These are phyloP conservation scores for Discostella stelligera DNA, from an alignment of 352 stramenopile species.

Conservation along the genomic window DNA sequence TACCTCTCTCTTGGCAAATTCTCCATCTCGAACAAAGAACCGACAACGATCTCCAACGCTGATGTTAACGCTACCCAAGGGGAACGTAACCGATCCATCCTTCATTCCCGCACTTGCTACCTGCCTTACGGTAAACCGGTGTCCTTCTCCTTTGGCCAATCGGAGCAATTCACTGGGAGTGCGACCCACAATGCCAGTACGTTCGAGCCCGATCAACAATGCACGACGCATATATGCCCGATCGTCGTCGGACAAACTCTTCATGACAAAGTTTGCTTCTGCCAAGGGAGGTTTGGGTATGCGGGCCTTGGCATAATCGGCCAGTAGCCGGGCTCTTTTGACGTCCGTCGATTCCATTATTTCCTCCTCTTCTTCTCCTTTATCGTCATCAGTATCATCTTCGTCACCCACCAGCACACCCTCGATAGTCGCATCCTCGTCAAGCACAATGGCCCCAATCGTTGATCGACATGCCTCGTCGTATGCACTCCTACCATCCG, in stretches of 20 bases:
- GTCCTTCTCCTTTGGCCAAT: conserved; percentile 67
- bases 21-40: conserved; percentile 79
- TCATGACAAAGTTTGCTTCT: conserved; percentile 81
- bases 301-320: conserved; percentile 70
- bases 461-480: conserved; percentile 48
- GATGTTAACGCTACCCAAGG: conserved; percentile 72
- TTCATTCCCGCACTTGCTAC: conserved; percentile 75
- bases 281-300: conserved; percentile 78
- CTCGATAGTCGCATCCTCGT: conserved; percentile 58
- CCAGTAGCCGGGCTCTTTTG: conserved; percentile 43
- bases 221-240: conserved; percentile 73
- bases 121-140: conserved; percentile 72
- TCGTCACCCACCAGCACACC: conserved; percentile 39
- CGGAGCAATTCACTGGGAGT: conserved; percentile 62
- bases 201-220: conserved; percentile 72
- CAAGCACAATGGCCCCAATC: conserved; percentile 70
- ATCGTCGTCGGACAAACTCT: conserved; percentile 72
- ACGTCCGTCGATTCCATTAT: conserved; percentile 21
- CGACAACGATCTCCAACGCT: conserved; percentile 62
- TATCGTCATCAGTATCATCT: not conserved
- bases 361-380: conserved; percentile 44
- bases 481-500: not conserved
- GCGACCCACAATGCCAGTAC: conserved; percentile 33
- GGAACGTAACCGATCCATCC: conserved; percentile 76
- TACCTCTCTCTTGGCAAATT: conserved; percentile 78